Conservation (phyloP, 1,284 basidiomycete species). For the Boletellus deceptivus region DNA sequence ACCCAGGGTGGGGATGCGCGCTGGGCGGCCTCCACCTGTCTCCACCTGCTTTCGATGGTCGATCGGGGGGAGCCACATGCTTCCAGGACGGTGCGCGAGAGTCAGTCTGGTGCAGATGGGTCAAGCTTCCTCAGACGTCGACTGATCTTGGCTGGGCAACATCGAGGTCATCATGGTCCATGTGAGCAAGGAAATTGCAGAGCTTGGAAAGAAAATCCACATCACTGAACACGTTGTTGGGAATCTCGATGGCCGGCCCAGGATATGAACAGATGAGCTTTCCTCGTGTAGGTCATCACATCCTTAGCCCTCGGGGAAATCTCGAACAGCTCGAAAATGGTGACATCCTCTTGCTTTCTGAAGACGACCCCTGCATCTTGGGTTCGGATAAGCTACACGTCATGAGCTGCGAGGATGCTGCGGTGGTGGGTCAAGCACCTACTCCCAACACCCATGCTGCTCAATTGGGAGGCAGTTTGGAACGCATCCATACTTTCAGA, state of each 20-base stretch:
- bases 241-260: slow-evolving; percentile 30
- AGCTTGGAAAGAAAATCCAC: slow-evolving; percentile 23
- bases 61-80: slow-evolving; percentile 2
- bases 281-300: slow-evolving; percentile 11
- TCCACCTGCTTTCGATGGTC: background rate
- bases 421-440: too few species aligned
- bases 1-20: slow-evolving; percentile 19
- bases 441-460: too few species aligned
- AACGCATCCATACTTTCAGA: too few species aligned
- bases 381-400: too few species aligned
- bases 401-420: too few species aligned
- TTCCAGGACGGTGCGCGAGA: background rate
- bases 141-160: slow-evolving; percentile 9
- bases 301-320: too few species aligned
- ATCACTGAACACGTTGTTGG: slow-evolving; percentile 16
- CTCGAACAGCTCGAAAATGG: too few species aligned
- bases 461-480: too few species aligned
- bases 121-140: slow-evolving; percentile 30
- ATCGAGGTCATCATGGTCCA: background rate
- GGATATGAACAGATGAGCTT: slow-evolving; percentile 37
- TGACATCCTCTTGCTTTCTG: too few species aligned
- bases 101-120: slow-evolving; percentile 1
- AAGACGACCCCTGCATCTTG: too few species aligned
- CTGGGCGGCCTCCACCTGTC: slow-evolving; percentile 6
- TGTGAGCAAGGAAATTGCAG: slow-evolving; percentile 14